Evolutionary conservation across 78 protist species (phyloP), one percentile per base, ranked within the genome.

Genomic region (Dictyostelium capitatum): DNA sequence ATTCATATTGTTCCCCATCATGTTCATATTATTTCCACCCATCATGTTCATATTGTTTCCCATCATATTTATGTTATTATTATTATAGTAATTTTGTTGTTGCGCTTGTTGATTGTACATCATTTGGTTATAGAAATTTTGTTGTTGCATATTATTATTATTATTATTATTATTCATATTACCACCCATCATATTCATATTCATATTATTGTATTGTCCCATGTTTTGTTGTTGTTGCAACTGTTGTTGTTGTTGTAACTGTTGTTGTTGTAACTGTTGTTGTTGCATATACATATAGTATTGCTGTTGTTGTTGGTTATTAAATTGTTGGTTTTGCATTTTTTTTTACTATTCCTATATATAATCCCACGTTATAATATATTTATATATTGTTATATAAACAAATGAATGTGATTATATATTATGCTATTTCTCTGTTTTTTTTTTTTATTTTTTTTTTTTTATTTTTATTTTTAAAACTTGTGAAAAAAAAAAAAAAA

Each of bases 231-330:
- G 70, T 37, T 83, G 81, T 56, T 56, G 83, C 20, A 47, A 64
- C 46, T 87, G 93, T 51, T 80, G 93, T 50, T 30, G 50, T 4
- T 62, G 50, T 28, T 83, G 91, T 20, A 73, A 74, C 23, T 85
- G 83, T 74, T 69, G 82, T 9, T 65, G 69, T 15, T 82, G 79
- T 69, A 51, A 64, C 69, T 82, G 90, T 48, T 47, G 69, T 20
- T 67, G 73, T 37, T 50, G 47, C 30, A 20, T 46, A 48, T 32
- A 25, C 89, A 81, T 81, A 41, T 79, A 11, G 57, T 59, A 37
- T 47, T 80, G 75, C 37, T 37, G 59, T 48, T 81, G 89, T 47
- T 17, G 59, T 37, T 64, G 43, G 5, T 25, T 32, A 67, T 67
- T 67, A 67, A 67, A 67, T 67, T 67, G 43, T 37, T 37, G 75